Evolutionary conservation across 2,329 filamentous ascomycete species (phyloP), one percentile per base, ranked within the genome.

Genomic region (Fusarium sp.): DNA sequence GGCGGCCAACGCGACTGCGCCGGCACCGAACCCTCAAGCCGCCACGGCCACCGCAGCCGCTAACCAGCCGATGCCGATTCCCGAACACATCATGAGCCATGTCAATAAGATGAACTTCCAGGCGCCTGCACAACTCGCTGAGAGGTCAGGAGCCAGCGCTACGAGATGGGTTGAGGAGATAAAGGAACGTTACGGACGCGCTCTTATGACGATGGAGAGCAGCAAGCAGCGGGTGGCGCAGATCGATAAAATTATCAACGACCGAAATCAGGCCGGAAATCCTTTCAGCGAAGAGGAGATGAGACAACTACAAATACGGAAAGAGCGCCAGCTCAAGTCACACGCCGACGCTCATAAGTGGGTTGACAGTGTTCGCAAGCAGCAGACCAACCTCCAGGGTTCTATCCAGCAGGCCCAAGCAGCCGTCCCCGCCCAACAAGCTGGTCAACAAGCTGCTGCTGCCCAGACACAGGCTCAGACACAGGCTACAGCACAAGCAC

Each of bases 181-280:
- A 31, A 85, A 82, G 70, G 76, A 79, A 0, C 81, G 80, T 58
- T 86, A 87, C 62, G 78, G 79, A 0, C 78, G 82, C 38, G 85
- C 83, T 0, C 74, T 88, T 6, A 77, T 83, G 67, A 79, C 81
- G 2, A 86, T 88, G 80, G 85, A 87, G 36, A 77, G 69, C 9
- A 78, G 80, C 3, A 81, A 82, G 10, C 73, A 68, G n/a, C 79
- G 80, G 50, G 73, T 86, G 4, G 75, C 75, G 2, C 75, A 76
- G 54, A 76, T 86, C 57, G 84, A 87, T 10, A 77, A 77, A 49
- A 66, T 78, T 3, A 75, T 82, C 18, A 81, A 82, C 53, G 81
- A 83, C 16, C 78, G 83, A 20, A 75, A 78, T 13, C 77, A 81
- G 4, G 80, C 80, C 23, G 83, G 83, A 3, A 81, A 80, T 18